Base-by-base conservation (phyloP, 169 alveolate species). In the Plasmodium knowlesi region DNA sequence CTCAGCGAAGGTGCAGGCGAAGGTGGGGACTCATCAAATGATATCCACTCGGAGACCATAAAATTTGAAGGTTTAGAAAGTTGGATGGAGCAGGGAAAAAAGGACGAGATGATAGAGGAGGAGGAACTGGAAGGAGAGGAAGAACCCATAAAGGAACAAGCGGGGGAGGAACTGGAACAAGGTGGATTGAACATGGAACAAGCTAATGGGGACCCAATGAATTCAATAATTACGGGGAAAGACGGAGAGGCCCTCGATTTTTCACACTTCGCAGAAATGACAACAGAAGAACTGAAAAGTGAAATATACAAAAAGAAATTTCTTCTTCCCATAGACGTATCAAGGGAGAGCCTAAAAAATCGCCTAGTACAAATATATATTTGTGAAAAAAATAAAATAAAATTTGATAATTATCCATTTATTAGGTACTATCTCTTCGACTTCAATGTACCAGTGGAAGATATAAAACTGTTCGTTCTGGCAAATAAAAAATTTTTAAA, bases 251-350 rank as follows among this genome's bases (percentile, higher is more conserved):
- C 70, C 14, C 81, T 46, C 39, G 95, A 91, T 41, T 91, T 91
- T 53, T 74, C 95, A 19, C 19, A 72, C 57, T 41, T 91, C 53
- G 72, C 84, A 10, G 79, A 80, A 32, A 67, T 91, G 92, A 16
- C 95, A 19, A 12, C 78, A 34, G 95, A 91, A 2, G 86, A 80
- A 71, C 71, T 91, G 54, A 91, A 91, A 81, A 82, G 74, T 46
- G 92, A 91, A 71, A 82, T 91, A 71, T 91, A 81, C 70, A 91
- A 91, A 78, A 82, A 73, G 8, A 78, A 57, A 2, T 91, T 16
- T 91, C 76, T 91, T 71, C 84, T 91, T 71, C 95, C 95, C 30
- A 82, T 91, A 91, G 95, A 91, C 25, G 67, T 78, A 91, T 70
- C 95, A 53, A 46, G 5, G 34, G 92, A 91, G 6, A 91, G 92